Conservation (phyloP, 768 basidiomycete genomes). For the Suillus bovinus region DNA sequence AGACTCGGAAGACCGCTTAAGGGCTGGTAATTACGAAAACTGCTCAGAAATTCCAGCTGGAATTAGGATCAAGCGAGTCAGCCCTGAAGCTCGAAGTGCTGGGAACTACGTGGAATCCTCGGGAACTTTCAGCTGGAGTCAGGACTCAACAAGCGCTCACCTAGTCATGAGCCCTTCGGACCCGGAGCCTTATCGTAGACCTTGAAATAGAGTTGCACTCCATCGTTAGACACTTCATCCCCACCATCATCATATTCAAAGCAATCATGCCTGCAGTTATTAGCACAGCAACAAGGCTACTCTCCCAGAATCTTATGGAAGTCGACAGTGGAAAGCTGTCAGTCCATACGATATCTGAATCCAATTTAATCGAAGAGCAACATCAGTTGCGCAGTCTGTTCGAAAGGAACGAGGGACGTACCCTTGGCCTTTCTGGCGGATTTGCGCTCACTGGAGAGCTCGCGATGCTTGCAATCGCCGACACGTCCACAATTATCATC, state of each 20-base stretch:
- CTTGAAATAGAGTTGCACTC: not conserved
- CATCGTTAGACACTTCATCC: not conserved
- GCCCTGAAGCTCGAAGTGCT: too few relatives aligned
- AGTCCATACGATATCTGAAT: constrained; percentile 17
- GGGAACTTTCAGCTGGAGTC: not conserved
- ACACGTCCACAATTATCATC: constrained; percentile 26
- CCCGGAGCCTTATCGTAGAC: not conserved
- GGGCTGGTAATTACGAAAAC: not conserved
- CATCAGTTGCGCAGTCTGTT: constrained; percentile 22
- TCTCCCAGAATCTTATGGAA: constrained; percentile 30
- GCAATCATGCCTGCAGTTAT: constrained; percentile 13
- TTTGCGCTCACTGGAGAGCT: constrained; percentile 24
- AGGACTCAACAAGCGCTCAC: not conserved
- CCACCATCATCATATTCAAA: not conserved
- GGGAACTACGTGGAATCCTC: not conserved
- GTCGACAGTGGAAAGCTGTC: constrained; percentile 24
- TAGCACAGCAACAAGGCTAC: constrained; percentile 16
- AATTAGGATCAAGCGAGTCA: too few relatives aligned
- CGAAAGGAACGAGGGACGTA: constrained; percentile 34
- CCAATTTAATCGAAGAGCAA: constrained; percentile 26
- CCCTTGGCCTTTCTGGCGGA: constrained; percentile 30
- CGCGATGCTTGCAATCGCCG: constrained; percentile 28
- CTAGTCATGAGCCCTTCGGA: not conserved
- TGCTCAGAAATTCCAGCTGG: not conserved
- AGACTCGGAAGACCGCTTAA: not conserved